These are phyloP conservation scores for Scleroderma bovista DNA, from an alignment of 768 basidiomycete species.

Conservation along the genomic window DNA sequence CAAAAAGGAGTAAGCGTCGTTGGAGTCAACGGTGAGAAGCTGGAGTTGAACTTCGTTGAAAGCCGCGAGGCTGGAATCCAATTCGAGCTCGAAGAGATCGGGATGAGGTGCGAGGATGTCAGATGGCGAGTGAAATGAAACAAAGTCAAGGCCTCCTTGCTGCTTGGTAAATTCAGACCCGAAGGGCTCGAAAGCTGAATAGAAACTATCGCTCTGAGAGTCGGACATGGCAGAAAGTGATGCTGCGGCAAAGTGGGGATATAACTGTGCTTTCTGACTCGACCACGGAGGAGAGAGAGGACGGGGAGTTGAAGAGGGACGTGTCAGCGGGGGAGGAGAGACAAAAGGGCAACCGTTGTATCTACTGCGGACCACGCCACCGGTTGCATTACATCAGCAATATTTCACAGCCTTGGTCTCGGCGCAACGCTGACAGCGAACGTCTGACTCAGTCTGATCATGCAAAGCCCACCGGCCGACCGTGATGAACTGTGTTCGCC, in stretches of 20 bases:
- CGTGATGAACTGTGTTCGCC: neutral
- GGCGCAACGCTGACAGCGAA: neutral
- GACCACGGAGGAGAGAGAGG: slow-evolving; percentile 2
- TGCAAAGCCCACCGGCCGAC: neutral
- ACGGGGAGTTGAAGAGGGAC: slow-evolving; percentile 4
- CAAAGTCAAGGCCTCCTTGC: slow-evolving; percentile 52
- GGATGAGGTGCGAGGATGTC: slow-evolving; percentile 75
- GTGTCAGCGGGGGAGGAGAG: slow-evolving; percentile 1
- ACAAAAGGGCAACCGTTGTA: slow-evolving; percentile 1
- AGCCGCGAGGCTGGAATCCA: slow-evolving; percentile 65
- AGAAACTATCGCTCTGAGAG: slow-evolving; percentile 26
- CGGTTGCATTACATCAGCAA: slow-evolving; percentile 27
- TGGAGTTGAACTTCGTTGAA: slow-evolving; percentile 60
- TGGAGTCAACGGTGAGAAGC: slow-evolving; percentile 57
- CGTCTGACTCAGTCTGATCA: neutral
- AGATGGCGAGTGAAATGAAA: slow-evolving; percentile 61
- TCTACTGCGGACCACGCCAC: slow-evolving; percentile 31
- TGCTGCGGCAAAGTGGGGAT: slow-evolving; percentile 21
- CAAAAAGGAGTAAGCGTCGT: slow-evolving; percentile 59
- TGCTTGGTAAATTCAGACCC: slow-evolving; percentile 35
- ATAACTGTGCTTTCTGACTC: slow-evolving; percentile 15
- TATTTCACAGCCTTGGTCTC: slow-evolving; percentile 18
- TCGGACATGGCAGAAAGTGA: slow-evolving; percentile 25
- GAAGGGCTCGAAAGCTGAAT: slow-evolving; percentile 30
- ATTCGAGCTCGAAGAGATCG: slow-evolving; percentile 79